Conservation (phyloP, 768 basidiomycete species). For the Coprinopsis sp. region DNA sequence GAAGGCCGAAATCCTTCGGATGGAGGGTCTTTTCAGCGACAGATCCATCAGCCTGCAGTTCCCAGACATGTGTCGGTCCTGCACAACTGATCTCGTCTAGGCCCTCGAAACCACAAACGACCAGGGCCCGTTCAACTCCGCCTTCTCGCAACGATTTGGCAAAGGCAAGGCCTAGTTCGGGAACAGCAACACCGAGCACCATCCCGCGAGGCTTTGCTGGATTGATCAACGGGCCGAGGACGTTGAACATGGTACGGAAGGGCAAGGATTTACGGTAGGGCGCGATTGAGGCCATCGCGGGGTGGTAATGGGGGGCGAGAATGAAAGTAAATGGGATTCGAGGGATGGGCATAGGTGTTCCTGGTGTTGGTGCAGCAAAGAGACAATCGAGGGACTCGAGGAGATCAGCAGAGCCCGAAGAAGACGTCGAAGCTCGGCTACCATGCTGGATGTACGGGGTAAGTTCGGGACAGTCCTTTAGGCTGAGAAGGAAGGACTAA, state of each 20-base stretch:
- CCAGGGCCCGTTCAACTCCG: conserved; percentile 78
- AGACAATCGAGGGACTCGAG: conserved; percentile 77
- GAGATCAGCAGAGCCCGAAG: conserved; percentile 92
- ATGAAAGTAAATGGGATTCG: conserved; percentile 86
- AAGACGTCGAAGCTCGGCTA: conserved; percentile 84
- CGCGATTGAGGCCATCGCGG: conserved; percentile 72
- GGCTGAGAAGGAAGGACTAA: conserved; percentile 29
- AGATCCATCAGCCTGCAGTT: conserved; percentile 57
- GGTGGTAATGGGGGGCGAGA: conserved; percentile 92
- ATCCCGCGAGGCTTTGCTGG: conserved; percentile 83
- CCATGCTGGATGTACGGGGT: conserved; percentile 61
- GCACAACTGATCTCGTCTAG: conserved; percentile 96
- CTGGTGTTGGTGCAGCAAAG: conserved; percentile 61
- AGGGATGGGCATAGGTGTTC: conserved; percentile 52
- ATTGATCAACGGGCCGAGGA: conserved; percentile 91
- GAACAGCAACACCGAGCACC: conserved; percentile 87
- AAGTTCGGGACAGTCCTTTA: not conserved
- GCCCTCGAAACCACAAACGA: conserved; percentile 89
- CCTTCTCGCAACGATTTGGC: conserved; percentile 67
- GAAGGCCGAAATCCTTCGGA: conserved; percentile 75
- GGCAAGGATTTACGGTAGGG: conserved; percentile 84
- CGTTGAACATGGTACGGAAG: conserved; percentile 96
- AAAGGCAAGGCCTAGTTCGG: conserved; percentile 76
- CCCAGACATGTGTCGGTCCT: conserved; percentile 84
- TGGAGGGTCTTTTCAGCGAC: conserved; percentile 61